Evolutionary conservation across 768 basidiomycete species (phyloP).

Genomic region (Boletus vermiculosoides): DNA sequence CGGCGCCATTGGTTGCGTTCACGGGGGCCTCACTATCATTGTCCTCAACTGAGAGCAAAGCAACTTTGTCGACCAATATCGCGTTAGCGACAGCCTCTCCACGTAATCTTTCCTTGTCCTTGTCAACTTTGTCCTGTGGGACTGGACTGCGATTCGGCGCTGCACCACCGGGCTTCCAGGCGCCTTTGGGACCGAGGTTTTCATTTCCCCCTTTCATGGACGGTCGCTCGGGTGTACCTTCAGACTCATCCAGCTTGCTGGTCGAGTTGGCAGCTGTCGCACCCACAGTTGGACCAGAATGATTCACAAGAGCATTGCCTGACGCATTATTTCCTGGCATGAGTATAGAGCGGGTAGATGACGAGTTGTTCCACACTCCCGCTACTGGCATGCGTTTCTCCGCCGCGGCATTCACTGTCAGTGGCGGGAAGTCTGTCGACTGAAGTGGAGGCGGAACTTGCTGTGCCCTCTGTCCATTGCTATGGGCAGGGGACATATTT

Average conservation of each 20-base stretch:
- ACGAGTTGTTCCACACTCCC: conserved; percentile 71
- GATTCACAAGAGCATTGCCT: conserved; percentile 39
- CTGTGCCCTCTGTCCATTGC: conserved; percentile 36
- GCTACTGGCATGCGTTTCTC: conserved; percentile 57
- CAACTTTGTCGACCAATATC: conserved; percentile 38
- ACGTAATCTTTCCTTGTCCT: conserved; percentile 36
- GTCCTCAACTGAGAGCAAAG: conserved; percentile 38
- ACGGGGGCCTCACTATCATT: conserved; percentile 8
- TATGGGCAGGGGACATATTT: conserved; percentile 40
- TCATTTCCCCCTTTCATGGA: conserved; percentile 45
- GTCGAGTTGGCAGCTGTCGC: conserved; percentile 4
- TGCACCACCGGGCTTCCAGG: conserved; percentile 21
- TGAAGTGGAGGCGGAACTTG: conserved; percentile 46
- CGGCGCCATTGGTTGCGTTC: conserved; percentile 13
- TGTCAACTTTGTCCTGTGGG: conserved; percentile 25
- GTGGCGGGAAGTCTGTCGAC: conserved; percentile 69
- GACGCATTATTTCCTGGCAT: conserved; percentile 37
- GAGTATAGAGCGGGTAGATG: conserved; percentile 52
- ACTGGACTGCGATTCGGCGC: conserved; percentile 15
- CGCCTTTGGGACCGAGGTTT: conserved; percentile 36
- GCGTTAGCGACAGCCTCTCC: conserved; percentile 36
- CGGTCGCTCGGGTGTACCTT: conserved; percentile 47
- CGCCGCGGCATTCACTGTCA: conserved; percentile 42
- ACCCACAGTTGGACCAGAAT: conserved; percentile 28
- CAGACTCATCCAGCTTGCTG: conserved; percentile 43